Conservation (phyloP, 257 asterid genomes). For the Solanum virginianum region DNA sequence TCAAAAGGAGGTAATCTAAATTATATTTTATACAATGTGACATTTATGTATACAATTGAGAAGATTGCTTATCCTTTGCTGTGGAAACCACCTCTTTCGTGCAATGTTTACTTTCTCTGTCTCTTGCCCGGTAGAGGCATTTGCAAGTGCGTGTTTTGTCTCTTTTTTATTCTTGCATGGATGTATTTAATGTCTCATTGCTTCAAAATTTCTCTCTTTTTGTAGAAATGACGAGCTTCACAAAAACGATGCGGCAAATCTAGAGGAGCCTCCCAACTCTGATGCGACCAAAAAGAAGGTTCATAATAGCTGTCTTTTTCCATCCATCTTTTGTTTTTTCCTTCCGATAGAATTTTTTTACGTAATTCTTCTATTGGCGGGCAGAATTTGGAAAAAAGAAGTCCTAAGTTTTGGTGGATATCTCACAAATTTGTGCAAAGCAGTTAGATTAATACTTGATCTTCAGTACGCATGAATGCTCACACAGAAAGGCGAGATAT, state of each 20-base stretch:
- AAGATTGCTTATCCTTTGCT: not conserved
- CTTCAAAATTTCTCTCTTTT: not conserved
- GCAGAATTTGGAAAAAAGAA: not conserved
- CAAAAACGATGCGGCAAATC: slow-evolving; percentile 24
- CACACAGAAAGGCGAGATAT: not conserved
- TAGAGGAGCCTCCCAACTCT: slow-evolving; percentile 18
- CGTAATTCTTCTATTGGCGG: not conserved
- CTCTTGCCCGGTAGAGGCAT: not conserved
- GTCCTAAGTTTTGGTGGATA: not conserved
- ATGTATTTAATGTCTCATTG: not conserved
- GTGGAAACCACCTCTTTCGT: not conserved
- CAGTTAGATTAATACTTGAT: not conserved
- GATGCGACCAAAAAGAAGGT: slow-evolving; percentile 44
- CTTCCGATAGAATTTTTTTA: not conserved
- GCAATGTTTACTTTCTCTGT: not conserved
- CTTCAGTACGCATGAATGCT: not conserved
- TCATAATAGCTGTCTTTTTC: not conserved
- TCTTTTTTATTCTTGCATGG: not conserved
- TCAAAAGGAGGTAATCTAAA: not conserved
- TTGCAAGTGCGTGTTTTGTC: not conserved
- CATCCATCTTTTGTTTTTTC: not conserved
- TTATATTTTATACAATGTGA: not conserved
- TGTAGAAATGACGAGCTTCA: slow-evolving; percentile 34
- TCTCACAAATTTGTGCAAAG: not conserved
- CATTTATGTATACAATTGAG: not conserved